phyloP scores from a whole-genome alignment of 2,329 filamentous ascomycete species.

The Aspergillus pseudoglaucus region DNA sequence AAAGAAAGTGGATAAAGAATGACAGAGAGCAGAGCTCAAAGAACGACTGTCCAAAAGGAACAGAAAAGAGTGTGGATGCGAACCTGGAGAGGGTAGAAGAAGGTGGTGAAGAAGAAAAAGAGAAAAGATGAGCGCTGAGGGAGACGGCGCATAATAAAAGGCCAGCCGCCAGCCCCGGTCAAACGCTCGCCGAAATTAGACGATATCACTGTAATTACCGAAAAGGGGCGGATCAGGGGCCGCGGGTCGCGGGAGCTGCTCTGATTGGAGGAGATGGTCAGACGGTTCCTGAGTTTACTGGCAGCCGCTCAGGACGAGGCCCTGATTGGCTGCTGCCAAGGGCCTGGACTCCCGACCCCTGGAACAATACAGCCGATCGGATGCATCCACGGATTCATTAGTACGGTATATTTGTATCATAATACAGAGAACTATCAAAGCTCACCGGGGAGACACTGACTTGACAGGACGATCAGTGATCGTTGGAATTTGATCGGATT shows the following conservation, averaged over 20 bases:
- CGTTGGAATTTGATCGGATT: no score
- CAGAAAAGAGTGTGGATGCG: background rate
- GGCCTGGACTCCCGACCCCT: background rate
- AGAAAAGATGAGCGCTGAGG: background rate
- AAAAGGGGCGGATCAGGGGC: slow-evolving; percentile 18
- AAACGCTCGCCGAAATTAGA: no score
- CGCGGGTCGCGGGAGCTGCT: background rate
- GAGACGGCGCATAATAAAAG: background rate
- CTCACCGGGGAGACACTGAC: no score
- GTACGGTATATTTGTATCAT: no score
- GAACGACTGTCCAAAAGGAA: background rate
- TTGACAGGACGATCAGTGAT: no score
- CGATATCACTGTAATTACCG: background rate
- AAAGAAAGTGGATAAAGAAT: slow-evolving; percentile 1
- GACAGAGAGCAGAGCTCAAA: background rate
- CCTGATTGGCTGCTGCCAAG: slow-evolving; percentile 8
- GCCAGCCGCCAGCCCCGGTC: no score
- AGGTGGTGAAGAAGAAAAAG: background rate
- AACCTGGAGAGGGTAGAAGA: background rate
- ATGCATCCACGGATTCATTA: background rate
- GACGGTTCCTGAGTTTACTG: slow-evolving; percentile 12
- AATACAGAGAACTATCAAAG: no score
- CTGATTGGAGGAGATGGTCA: slow-evolving; percentile 8
- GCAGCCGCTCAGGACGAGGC: background rate
- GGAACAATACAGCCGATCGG: background rate